A percentile compares a stretch with the other conserved stretches of the same genome.
phyloP scores from a whole-genome alignment of 495 filamentous ascomycete species.

The Neurospora terricola region DNA sequence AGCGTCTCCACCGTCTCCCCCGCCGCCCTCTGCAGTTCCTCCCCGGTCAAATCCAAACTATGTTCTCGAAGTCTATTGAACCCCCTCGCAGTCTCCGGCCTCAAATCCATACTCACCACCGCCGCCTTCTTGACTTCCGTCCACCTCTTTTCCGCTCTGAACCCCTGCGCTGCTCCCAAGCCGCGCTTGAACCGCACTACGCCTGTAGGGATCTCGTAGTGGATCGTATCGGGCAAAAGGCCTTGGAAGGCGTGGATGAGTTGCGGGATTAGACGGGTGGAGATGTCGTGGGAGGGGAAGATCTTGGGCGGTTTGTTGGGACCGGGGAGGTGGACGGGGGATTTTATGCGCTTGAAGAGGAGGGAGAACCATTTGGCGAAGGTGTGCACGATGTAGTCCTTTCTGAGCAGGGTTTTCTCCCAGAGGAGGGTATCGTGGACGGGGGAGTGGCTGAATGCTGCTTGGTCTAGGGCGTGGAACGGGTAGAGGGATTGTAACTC shows the following conservation, averaged over 20 bases:
- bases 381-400: background rate
- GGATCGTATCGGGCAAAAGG: slow-evolving; percentile 32
- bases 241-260: slow-evolving; percentile 40
- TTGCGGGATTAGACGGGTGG: slow-evolving; percentile 26
- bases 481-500: slow-evolving; percentile 23
- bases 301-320: background rate
- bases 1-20: background rate
- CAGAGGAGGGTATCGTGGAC: background rate
- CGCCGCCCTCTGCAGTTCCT: background rate
- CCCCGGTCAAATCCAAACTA: background rate
- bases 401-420: background rate
- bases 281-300: slow-evolving; percentile 4
- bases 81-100: background rate
- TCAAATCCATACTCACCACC: background rate
- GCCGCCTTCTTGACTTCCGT: background rate
- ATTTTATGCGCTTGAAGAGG: slow-evolving; percentile 9
- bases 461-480: slow-evolving; percentile 10
- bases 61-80: background rate
- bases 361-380: slow-evolving; percentile 7
- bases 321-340: background rate
- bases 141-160: background rate
- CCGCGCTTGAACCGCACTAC: slow-evolving; percentile 2
- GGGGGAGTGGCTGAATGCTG: background rate
- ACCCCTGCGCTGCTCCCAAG: background rate
- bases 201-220: slow-evolving; percentile 23